Percentiles rank a stretch among this genome's conserved stretches.
Conservation (phyloP, 1,284 basidiomycete genomes). For the Taiwanofungus camphoratus region DNA sequence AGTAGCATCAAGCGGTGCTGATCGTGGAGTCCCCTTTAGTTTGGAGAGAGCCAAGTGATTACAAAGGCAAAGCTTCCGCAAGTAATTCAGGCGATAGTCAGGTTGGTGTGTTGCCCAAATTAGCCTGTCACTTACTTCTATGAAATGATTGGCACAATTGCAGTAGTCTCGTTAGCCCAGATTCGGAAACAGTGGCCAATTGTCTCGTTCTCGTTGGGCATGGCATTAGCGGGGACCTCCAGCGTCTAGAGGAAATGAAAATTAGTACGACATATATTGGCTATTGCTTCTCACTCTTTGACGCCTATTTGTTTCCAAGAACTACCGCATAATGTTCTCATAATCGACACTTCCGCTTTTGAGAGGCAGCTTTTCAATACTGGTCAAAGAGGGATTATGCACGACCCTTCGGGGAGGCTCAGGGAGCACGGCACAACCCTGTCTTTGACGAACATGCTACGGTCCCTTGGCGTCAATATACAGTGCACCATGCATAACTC, state of each 20-base stretch:
- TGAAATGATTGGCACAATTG: slow-evolving; percentile 2
- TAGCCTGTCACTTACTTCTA: too few relatives aligned
- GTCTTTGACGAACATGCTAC: slow-evolving; percentile 49
- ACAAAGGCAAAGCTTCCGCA: slow-evolving; percentile 63
- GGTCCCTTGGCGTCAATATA: slow-evolving; percentile 40
- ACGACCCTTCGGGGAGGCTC: slow-evolving; percentile 46
- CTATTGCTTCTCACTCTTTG: neutral
- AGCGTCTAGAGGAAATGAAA: slow-evolving; percentile 66
- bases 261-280: slow-evolving; percentile 48
- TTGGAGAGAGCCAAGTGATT: slow-evolving; percentile 72
- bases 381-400: slow-evolving; percentile 54
- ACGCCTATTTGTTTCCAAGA: slow-evolving; percentile 32
- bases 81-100: slow-evolving; percentile 72
- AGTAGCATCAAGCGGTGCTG: slow-evolving; percentile 11
- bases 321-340: slow-evolving; percentile 68
- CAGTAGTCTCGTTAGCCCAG: slow-evolving; percentile 72
- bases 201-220: slow-evolving; percentile 73
- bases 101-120: slow-evolving; percentile 31
- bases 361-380: slow-evolving; percentile 54
- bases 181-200: slow-evolving; percentile 69
- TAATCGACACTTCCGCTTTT: slow-evolving; percentile 60
- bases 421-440: slow-evolving; percentile 45
- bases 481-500: slow-evolving; percentile 53
- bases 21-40: too few relatives aligned
- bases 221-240: slow-evolving; percentile 49